Conservation (phyloP, 192 early-diverging fungal genomes). For the Lunasporangiospora selenospora region DNA sequence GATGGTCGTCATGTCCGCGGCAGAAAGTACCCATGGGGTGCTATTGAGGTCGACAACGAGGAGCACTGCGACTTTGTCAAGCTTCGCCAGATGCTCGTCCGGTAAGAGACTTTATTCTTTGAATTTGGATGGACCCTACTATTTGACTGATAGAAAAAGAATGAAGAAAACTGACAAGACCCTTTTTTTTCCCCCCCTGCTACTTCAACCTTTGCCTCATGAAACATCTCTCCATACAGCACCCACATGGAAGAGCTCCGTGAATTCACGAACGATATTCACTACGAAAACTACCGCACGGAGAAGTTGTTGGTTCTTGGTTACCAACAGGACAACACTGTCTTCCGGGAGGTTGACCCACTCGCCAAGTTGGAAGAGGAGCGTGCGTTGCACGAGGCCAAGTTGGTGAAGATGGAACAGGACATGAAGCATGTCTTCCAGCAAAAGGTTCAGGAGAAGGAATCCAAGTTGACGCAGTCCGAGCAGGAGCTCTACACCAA, state of each 20-base stretch:
- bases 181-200: conserved; percentile 37
- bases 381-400: conserved; percentile 88
- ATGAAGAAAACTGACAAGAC: background rate
- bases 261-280: conserved; percentile 88
- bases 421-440: conserved; percentile 99
- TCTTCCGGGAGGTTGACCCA: conserved; percentile 83
- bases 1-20: conserved; percentile 91
- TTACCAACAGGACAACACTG: conserved; percentile 79
- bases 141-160: background rate
- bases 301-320: conserved; percentile 90
- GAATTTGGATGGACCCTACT: background rate
- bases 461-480: conserved; percentile 95
- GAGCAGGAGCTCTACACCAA: conserved; percentile 97
- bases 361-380: conserved; percentile 89
- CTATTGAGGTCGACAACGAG: conserved; percentile 97
- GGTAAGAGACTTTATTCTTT: conserved; percentile 38
- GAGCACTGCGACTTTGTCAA: conserved; percentile 97
- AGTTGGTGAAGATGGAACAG: conserved; percentile 97
- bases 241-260: conserved; percentile 99
- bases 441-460: conserved; percentile 98
- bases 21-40: conserved; percentile 91
- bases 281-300: conserved; percentile 97
- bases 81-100: conserved; percentile 89
- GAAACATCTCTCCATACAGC: conserved; percentile 38
- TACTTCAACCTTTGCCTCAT: background rate